Conservation (phyloP, 306 rosid genomes). For the Castanospermum australe region DNA sequence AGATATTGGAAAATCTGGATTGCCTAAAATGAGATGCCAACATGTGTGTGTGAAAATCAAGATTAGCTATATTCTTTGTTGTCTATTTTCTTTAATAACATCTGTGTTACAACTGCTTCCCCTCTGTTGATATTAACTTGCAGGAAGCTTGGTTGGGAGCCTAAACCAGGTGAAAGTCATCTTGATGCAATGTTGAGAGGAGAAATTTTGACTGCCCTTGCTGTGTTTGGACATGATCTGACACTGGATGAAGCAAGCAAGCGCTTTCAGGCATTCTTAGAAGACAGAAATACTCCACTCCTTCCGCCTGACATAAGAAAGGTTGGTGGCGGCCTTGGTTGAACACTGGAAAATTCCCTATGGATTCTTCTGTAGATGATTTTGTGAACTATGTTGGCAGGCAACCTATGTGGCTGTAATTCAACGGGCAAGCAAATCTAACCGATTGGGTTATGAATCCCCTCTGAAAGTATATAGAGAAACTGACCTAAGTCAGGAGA, state of each 20-base stretch:
- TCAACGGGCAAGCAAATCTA: slow-evolving; percentile 55
- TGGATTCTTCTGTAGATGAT: slow-evolving; percentile 25
- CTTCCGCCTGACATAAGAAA: slow-evolving; percentile 90
- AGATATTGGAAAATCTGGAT: not conserved
- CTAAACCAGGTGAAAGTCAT: slow-evolving; percentile 58
- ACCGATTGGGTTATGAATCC: slow-evolving; percentile 66
- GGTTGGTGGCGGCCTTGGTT: slow-evolving; percentile 47
- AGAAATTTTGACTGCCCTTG: slow-evolving; percentile 82
- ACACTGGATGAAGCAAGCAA: slow-evolving; percentile 79
- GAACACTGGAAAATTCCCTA: not conserved
- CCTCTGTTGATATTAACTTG: slow-evolving; percentile 20
- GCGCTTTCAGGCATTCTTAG: slow-evolving; percentile 74
- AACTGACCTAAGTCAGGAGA: slow-evolving; percentile 87
- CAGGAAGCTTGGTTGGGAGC: slow-evolving; percentile 97
- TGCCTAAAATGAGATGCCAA: slow-evolving; percentile 27
- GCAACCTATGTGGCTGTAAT: slow-evolving; percentile 85
- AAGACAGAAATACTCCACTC: slow-evolving; percentile 75
- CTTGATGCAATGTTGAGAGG: slow-evolving; percentile 95
- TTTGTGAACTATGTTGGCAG: slow-evolving; percentile 51
- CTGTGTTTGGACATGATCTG: slow-evolving; percentile 63
- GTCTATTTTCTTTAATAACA: slow-evolving; percentile 45
- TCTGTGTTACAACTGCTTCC: not conserved
- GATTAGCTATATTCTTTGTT: slow-evolving; percentile 38
- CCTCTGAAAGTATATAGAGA: slow-evolving; percentile 81
- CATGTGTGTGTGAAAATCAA: not conserved